Percentiles rank a stretch among this genome's conserved stretches.
phyloP scores from a whole-genome alignment of 441 rosid species.

The Adansonia grandidieri region DNA sequence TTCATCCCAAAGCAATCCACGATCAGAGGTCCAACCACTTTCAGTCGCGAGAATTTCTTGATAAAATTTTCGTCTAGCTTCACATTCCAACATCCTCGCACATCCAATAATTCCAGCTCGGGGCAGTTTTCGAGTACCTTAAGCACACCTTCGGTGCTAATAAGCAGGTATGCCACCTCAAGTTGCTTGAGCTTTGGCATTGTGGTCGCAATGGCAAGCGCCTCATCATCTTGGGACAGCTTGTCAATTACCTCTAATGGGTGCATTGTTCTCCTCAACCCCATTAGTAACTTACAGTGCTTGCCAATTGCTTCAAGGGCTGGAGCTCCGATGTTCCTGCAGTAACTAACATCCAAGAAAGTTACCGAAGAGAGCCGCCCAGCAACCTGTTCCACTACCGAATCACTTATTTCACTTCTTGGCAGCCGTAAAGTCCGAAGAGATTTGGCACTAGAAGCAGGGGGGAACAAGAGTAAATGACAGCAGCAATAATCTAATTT shows the following conservation, averaged over 20 bases:
- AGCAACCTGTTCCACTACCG: slow-evolving; percentile 31
- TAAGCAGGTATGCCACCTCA: slow-evolving; percentile 34
- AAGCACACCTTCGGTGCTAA: slow-evolving; percentile 32
- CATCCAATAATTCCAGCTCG: slow-evolving; percentile 29
- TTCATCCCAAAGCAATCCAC: slow-evolving; percentile 32
- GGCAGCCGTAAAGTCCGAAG: slow-evolving; percentile 31
- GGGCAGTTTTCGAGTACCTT: slow-evolving; percentile 32
- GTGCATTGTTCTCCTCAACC: slow-evolving; percentile 29
- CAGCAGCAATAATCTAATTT: neutral
- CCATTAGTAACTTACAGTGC: slow-evolving; percentile 25
- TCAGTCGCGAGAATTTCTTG: slow-evolving; percentile 30
- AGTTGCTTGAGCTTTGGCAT: slow-evolving; percentile 40
- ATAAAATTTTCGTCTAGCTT: slow-evolving; percentile 25
- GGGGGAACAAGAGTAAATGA: neutral
- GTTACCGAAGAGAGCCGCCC: slow-evolving; percentile 22
- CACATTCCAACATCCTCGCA: slow-evolving; percentile 38
- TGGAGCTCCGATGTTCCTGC: slow-evolving; percentile 28
- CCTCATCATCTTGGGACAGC: slow-evolving; percentile 31
- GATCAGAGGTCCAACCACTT: slow-evolving; percentile 34
- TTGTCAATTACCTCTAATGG: slow-evolving; percentile 21
- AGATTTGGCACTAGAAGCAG: slow-evolving; percentile 29
- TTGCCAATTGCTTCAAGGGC: slow-evolving; percentile 33
- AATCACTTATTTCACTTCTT: slow-evolving; percentile 27
- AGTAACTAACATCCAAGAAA: slow-evolving; percentile 30
- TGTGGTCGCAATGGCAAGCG: slow-evolving; percentile 27